These are phyloP conservation scores for Pestalotiopsis sp. DNA, from an alignment of 2,329 filamentous ascomycete genomes.

Conservation along the genomic window DNA sequence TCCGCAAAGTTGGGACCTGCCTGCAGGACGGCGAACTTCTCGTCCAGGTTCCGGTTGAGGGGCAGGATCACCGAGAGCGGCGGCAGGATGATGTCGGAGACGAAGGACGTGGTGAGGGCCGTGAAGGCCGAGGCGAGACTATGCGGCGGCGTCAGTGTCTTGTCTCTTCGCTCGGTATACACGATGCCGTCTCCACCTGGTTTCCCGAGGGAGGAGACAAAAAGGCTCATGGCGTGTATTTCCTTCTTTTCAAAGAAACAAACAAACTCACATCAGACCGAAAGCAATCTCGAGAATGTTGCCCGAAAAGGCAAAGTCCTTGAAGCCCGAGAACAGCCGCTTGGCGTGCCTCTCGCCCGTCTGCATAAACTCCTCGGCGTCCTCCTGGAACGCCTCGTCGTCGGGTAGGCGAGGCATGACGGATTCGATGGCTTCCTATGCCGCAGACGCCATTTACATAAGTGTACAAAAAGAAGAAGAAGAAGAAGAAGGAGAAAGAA, in stretches of 20 bases:
- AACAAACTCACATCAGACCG: slow-evolving; percentile 70
- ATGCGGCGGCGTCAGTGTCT: background rate
- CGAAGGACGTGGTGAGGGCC: slow-evolving; percentile 69
- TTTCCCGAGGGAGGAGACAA: background rate
- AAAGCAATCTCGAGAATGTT: slow-evolving; percentile 77
- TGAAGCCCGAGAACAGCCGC: slow-evolving; percentile 61
- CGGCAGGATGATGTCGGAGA: slow-evolving; percentile 69
- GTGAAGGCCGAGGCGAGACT: slow-evolving; percentile 73
- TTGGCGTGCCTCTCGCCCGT: slow-evolving; percentile 47
- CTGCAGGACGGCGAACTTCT: slow-evolving; percentile 70
- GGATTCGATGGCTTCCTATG: background rate
- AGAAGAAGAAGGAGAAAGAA: background rate
- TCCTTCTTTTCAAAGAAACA: too few species aligned
- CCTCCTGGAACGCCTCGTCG: slow-evolving; percentile 20
- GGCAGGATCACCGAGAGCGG: slow-evolving; percentile 69
- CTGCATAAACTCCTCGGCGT: slow-evolving; percentile 39
- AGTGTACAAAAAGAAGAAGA: background rate
- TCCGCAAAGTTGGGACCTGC: slow-evolving; percentile 54
- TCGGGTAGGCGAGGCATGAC: slow-evolving; percentile 1
- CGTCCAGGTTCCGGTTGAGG: slow-evolving; percentile 68
- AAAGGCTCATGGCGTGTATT: background rate
- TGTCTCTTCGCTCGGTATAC: background rate
- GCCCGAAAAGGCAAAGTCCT: slow-evolving; percentile 72
- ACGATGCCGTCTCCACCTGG: background rate
- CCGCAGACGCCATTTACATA: background rate